A percentile compares a stretch with the other conserved stretches of the same genome.
These are phyloP conservation scores for Saitozyma sp. DNA, from an alignment of 768 basidiomycete genomes.

Conservation along the genomic window DNA sequence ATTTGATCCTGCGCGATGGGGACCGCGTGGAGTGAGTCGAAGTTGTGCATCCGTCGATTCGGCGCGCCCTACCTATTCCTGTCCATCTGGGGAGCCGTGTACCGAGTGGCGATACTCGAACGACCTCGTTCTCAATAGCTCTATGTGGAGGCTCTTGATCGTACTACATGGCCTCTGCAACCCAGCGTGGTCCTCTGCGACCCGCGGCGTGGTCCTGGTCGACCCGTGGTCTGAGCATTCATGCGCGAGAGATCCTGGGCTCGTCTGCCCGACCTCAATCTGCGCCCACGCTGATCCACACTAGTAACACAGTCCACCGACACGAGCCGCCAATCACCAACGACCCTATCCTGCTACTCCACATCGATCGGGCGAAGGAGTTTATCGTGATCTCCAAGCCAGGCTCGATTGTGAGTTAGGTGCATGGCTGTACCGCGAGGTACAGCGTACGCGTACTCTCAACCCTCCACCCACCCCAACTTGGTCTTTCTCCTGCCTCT, in stretches of 20 bases:
- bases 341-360: conserved; percentile 73
- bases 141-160: no score
- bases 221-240: no score
- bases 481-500: background rate
- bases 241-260: no score
- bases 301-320: conserved; percentile 87
- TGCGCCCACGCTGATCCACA: no score
- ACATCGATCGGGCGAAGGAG: conserved; percentile 72
- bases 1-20: conserved; percentile 76
- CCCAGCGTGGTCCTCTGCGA: no score
- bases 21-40: conserved; percentile 80
- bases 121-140: background rate
- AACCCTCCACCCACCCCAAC: background rate
- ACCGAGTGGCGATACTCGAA: background rate
- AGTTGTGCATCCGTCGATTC: background rate
- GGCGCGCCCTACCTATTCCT: background rate
- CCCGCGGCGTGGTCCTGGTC: no score
- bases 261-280: no score
- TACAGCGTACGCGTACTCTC: background rate
- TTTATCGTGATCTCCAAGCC: conserved; percentile 96
- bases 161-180: no score
- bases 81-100: background rate
- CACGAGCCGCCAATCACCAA: conserved; percentile 95
- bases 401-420: conserved; percentile 84
- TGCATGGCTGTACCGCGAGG: conserved; percentile 3